Base-by-base conservation (phyloP, 352 stramenopile species). In the Phytopythium aichiense region DNA sequence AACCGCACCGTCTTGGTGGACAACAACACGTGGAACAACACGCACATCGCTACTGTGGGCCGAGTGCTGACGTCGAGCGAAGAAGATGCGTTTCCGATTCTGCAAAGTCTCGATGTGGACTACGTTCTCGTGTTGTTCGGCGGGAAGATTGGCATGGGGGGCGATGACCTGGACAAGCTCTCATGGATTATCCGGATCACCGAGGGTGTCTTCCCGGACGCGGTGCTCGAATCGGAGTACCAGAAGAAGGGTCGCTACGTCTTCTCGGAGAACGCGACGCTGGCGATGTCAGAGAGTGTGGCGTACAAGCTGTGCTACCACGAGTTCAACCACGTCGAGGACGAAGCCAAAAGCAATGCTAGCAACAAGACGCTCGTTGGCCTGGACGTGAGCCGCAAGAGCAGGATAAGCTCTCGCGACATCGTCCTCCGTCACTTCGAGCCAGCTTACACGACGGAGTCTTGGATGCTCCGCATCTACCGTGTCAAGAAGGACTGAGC, bases 1-100 rank as follows among this genome's bases (percentile, higher is more conserved):
- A 95, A 95, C 60, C 87, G 87, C 48, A 95, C 84, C 0, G 81
- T 94, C 28, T 68, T 94, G 46, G 95, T 98, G 3, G 95, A 98
- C 76, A 98, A 98, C 76, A 98, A 98, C 65, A 98, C 95, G 55
- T 98, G 95, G 95, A 98, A 98, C 72, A 97, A 98, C 69, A 98
- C 92, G 38, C 95, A 98, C 71, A 98, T 98, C 67, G 95, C 95
- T 38, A 98, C 93, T 0, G 88, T 98, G 15, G 95, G 94, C 1
- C 84, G 93, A 12, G 88, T 89, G 38, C 71, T 95, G 40, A 71
- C 67, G 4, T 90, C 79, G 9, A 73, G 72, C 30, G 87, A 95
- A 66, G 81, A 88, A 0, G 76, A 84, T 13, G 87, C 87, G 2
- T 62, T 77, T 25, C 80, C 84, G 43, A 93, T 95, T 53, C 65